These are phyloP conservation scores for Boletellus emodensis DNA, from an alignment of 768 basidiomycete species.

Conservation along the genomic window DNA sequence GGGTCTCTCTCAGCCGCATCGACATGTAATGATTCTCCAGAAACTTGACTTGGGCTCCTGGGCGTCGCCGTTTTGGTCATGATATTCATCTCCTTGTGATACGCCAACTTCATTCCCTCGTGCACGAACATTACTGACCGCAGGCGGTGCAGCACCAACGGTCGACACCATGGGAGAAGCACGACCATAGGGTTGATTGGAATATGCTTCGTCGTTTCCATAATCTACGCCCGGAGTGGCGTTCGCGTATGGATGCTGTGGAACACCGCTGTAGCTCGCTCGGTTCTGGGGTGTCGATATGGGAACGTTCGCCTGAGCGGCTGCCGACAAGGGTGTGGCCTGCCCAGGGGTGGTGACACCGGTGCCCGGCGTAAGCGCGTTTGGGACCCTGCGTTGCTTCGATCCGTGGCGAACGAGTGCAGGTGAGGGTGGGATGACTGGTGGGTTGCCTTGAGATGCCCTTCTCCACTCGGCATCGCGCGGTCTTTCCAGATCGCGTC, in stretches of 20 bases:
- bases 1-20: conserved; percentile 52
- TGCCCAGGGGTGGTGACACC: conserved; percentile 48
- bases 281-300: conserved; percentile 52
- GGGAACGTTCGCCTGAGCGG: conserved; percentile 72
- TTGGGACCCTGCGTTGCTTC: conserved; percentile 63
- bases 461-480: conserved; percentile 64
- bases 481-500: conserved; percentile 48
- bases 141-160: conserved; percentile 64
- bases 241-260: conserved; percentile 70
- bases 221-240: conserved; percentile 60
- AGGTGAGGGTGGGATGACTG: conserved; percentile 67
- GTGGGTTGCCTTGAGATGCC: conserved; percentile 50
- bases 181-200: conserved; percentile 65
- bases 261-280: conserved; percentile 36
- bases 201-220: conserved; percentile 54
- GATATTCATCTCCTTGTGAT: conserved; percentile 56
- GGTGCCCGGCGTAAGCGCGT: conserved; percentile 54
- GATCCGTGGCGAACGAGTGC: conserved; percentile 75
- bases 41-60: conserved; percentile 51
- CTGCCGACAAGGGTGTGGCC: conserved; percentile 66
- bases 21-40: conserved; percentile 72
- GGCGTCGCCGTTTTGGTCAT: conserved; percentile 53
- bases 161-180: conserved; percentile 79
- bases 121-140: conserved; percentile 69
- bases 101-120: conserved; percentile 65